phyloP scores from a whole-genome alignment of 192 early-diverging fungal genomes.

The Gryganskiella cystojenkinii region DNA sequence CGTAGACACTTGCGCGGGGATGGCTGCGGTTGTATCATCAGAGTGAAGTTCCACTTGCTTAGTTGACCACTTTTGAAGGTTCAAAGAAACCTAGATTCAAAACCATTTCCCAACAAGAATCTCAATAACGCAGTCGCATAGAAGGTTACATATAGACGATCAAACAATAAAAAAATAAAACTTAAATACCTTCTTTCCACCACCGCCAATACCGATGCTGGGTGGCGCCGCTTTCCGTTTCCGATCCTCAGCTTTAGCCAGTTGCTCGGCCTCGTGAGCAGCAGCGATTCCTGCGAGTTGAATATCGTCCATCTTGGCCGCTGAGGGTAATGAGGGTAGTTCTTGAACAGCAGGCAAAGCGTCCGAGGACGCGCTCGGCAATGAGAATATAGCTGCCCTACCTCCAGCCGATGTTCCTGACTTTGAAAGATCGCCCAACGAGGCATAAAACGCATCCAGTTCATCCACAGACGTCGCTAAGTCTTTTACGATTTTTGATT shows the following conservation, averaged over 20 bases:
- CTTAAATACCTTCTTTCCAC: constrained; percentile 34
- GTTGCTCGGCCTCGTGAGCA: constrained; percentile 42
- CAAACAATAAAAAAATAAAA: not conserved
- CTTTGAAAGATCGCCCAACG: constrained; percentile 55
- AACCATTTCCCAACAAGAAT: not conserved
- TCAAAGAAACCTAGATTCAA: constrained; percentile 26
- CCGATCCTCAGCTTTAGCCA: constrained; percentile 39
- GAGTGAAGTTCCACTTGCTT: constrained; percentile 38
- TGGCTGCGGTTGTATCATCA: not conserved
- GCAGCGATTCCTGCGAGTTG: constrained; percentile 47
- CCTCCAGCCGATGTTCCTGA: constrained; percentile 3
- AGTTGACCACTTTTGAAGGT: constrained; percentile 44
- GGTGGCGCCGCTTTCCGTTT: constrained; percentile 30
- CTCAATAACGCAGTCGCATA: not conserved
- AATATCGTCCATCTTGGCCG: constrained; percentile 35
- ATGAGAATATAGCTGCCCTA: constrained; percentile 17
- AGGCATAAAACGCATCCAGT: constrained; percentile 70
- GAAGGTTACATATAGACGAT: not conserved
- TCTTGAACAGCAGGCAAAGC: constrained; percentile 16
- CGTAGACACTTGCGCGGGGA: no score
- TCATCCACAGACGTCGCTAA: constrained; percentile 65
- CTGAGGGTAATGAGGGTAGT: constrained; percentile 33
- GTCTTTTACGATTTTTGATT: no score
- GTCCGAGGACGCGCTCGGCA: constrained; percentile 1
- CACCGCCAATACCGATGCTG: constrained; percentile 35